Percentiles rank a stretch among this genome's conserved stretches.
Evolutionary conservation across 805 yeast genomes (phyloP).

Genomic region (Yamadazyma philogaea): DNA sequence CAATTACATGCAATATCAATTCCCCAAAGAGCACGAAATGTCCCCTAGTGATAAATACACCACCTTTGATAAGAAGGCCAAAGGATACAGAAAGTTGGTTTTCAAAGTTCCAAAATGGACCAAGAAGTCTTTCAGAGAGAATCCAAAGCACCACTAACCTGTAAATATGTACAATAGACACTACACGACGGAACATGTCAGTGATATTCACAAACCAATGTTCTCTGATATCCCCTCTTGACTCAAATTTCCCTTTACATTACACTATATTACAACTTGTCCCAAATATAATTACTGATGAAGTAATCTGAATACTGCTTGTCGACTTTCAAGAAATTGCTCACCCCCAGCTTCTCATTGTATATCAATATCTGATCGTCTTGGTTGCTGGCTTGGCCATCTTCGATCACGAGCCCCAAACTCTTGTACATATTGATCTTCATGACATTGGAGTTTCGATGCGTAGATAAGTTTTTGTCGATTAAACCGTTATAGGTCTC

Average conservation of each 20-base stretch:
- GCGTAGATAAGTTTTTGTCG: constrained; percentile 28
- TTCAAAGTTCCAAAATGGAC: constrained; percentile 94
- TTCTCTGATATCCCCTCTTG: not conserved
- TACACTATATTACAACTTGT: constrained; percentile 28
- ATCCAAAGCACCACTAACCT: constrained; percentile 53
- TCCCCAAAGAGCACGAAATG: constrained; percentile 85
- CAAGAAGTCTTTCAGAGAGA: constrained; percentile 71
- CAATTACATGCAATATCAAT: constrained; percentile 34
- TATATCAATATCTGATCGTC: constrained; percentile 43
- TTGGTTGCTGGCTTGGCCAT: not conserved
- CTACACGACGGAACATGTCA: not conserved
- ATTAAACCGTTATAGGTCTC: constrained; percentile 24
- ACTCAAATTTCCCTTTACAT: not conserved
- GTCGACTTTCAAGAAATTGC: constrained; percentile 51
- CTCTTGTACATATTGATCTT: constrained; percentile 59
- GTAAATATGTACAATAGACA: constrained; percentile 9
- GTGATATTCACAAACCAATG: not conserved
- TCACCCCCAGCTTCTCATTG: constrained; percentile 36
- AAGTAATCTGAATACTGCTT: constrained; percentile 48
- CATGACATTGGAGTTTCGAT: constrained; percentile 45
- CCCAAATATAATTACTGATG: constrained; percentile 79
- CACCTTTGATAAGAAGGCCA: constrained; percentile 69
- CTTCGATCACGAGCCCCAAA: constrained; percentile 49
- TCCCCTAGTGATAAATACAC: constrained; percentile 79
- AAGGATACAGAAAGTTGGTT: constrained; percentile 81